Evolutionary conservation across 1,139 yeast genomes (phyloP), one percentile per base, ranked within the genome.

Genomic region (Pichia sp.): DNA sequence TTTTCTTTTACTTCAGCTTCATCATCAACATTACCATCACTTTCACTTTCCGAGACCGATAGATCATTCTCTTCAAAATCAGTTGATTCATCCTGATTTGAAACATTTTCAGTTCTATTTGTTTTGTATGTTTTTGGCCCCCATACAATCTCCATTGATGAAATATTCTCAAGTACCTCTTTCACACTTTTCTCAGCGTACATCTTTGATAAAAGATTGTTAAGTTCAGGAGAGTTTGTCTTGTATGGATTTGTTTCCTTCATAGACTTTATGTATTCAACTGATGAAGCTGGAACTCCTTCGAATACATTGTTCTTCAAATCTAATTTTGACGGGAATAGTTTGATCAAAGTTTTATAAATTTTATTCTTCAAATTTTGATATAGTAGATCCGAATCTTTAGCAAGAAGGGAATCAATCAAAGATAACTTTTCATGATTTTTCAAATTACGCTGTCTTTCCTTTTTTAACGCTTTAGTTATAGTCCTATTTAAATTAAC

Each of bases 131-230:
- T 54, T 15, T 47, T 52, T 31, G 50, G 68, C 35, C 71, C 69
- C 51, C 51, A 47, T 38, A 77, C 70, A 42, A 75, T 66, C 8
- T 86, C 88, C 49, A 81, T 62, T 3, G 72, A 66, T 40, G 78
- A 83, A 36, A 77, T 68, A 18, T 69, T 72, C 7, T 62, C 65
- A 21, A 77, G 53, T 1, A 69, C 54, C 14, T 62, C 63, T 51
- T 74, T 77, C 14, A 79, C 61, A 7, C 65, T 63, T 42, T 74
- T 74, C 43, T 68, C 67, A 52, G 83, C 83, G 72, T 81, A 75
- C 15, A 82, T 47, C 43, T 69, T 71, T 4, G 86, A 79, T 18
- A 77, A 65, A 47, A 72, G 55, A 49, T 69, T 66, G 57, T 74
- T 66, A 43, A 70, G 46, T 26, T 53, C 62, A 49, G 64, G 58